Evolutionary conservation across 352 stramenopile genomes (phyloP).

Genomic region (Pythium folliculosum): DNA sequence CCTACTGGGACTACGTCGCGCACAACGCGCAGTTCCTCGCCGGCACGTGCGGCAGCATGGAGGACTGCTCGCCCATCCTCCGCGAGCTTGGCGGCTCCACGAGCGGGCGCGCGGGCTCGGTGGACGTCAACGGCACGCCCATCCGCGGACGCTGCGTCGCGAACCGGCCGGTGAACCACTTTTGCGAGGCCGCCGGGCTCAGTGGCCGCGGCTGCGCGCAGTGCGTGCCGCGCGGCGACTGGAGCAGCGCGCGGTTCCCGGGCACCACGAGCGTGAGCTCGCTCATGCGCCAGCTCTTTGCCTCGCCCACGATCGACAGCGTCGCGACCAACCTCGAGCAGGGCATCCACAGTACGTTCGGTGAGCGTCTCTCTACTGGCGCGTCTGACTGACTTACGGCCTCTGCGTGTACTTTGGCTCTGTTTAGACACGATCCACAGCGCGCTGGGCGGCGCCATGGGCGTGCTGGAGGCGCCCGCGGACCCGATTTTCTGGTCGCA

Average conservation of each 20-base stretch:
- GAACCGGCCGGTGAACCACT: constrained; percentile 57
- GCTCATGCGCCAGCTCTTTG: constrained; percentile 74
- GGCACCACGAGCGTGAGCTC: constrained; percentile 73
- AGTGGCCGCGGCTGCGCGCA: constrained; percentile 38
- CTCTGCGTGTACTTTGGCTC: no score
- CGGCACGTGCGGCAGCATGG: constrained; percentile 64
- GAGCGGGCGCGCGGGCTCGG: constrained; percentile 30
- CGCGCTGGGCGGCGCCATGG: constrained; percentile 68
- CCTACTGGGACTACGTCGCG: constrained; percentile 89
- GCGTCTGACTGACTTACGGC: no score
- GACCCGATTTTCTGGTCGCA: constrained; percentile 90
- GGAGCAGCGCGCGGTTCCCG: constrained; percentile 53
- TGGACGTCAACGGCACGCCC: constrained; percentile 72
- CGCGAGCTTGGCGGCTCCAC: constrained; percentile 68
- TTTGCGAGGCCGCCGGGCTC: constrained; percentile 70
- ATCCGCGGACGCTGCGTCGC: constrained; percentile 61
- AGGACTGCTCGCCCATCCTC: constrained; percentile 73
- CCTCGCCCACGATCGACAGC: constrained; percentile 57
- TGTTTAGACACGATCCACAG: constrained; percentile 83
- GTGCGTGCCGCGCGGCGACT: constrained; percentile 76
- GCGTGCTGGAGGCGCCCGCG: constrained; percentile 65
- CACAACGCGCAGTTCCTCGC: constrained; percentile 74
- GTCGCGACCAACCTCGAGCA: constrained; percentile 73
- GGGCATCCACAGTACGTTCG: constrained; percentile 76
- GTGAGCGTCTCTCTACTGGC: no score